Evolutionary conservation across 768 basidiomycete genomes (phyloP).

Genomic region (Dentipellis sp.): DNA sequence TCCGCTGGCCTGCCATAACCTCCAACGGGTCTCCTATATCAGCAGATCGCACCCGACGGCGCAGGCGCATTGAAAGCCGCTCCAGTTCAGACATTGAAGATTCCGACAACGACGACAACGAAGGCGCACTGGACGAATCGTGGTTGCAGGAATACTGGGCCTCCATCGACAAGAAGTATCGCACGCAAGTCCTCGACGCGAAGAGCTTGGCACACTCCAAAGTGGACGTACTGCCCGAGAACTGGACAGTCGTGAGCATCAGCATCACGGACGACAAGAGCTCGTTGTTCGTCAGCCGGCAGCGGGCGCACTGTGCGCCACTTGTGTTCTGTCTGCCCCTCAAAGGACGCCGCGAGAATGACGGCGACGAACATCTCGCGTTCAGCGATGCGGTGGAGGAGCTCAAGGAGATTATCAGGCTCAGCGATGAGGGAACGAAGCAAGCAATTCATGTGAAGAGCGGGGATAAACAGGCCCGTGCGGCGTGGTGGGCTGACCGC

Average conservation of each 20-base stretch:
- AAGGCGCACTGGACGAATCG: slow-evolving; percentile 19
- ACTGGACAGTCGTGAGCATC: slow-evolving; percentile 83
- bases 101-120: slow-evolving; percentile 28
- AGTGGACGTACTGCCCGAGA: slow-evolving; percentile 44
- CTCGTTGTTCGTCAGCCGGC: slow-evolving; percentile 77
- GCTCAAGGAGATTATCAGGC: slow-evolving; percentile 67
- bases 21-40: slow-evolving; percentile 34
- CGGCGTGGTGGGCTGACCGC: slow-evolving; percentile 84
- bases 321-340: slow-evolving; percentile 86
- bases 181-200: slow-evolving; percentile 31
- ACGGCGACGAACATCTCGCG: slow-evolving; percentile 62
- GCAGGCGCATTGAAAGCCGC: slow-evolving; percentile 6
- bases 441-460: slow-evolving; percentile 62
- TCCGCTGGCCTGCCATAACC: slow-evolving; percentile 61
- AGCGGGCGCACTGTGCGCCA: slow-evolving; percentile 50
- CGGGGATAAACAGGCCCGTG: slow-evolving; percentile 53
- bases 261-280: slow-evolving; percentile 76
- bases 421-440: slow-evolving; percentile 70
- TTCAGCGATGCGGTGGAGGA: slow-evolving; percentile 69
- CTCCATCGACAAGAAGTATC: slow-evolving; percentile 44
- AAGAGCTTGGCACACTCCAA: slow-evolving; percentile 33
- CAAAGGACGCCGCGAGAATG: slow-evolving; percentile 69
- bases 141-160: slow-evolving; percentile 56
- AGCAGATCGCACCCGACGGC: slow-evolving; percentile 6
- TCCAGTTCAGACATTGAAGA: slow-evolving; percentile 18